Conservation (phyloP, 2,329 filamentous ascomycete species). For the Arachnomyces sp. region DNA sequence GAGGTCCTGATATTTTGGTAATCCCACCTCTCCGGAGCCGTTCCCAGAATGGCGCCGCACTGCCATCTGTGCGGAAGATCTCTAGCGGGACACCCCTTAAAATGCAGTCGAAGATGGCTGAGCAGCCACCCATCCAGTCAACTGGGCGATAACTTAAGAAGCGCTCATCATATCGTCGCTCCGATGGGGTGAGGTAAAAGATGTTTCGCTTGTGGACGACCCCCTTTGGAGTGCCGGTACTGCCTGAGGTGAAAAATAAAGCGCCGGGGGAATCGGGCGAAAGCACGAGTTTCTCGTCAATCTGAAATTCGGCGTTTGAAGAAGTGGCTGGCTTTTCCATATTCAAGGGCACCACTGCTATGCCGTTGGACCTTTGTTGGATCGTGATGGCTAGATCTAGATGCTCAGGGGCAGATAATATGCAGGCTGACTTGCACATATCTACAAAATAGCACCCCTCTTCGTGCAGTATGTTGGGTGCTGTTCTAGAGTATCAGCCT, state of each 20-base stretch:
- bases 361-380: slow-evolving; percentile 25
- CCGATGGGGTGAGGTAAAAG: slow-evolving; percentile 5
- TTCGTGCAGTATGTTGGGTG: slow-evolving; percentile 33
- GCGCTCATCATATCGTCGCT: not conserved
- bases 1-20: slow-evolving; percentile 9
- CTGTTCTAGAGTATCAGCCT: slow-evolving; percentile 5
- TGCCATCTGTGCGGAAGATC: slow-evolving; percentile 9
- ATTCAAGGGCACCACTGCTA: slow-evolving; percentile 2
- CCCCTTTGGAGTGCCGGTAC: slow-evolving; percentile 40
- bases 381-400: slow-evolving; percentile 22
- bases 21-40: slow-evolving; percentile 8
- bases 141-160: slow-evolving; percentile 8
- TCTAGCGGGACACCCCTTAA: slow-evolving; percentile 11
- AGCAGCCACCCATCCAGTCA: slow-evolving; percentile 9
- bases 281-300: slow-evolving; percentile 1
- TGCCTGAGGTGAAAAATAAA: slow-evolving; percentile 43
- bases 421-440: slow-evolving; percentile 31
- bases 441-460: slow-evolving; percentile 40
- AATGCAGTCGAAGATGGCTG: slow-evolving; percentile 11
- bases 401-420: slow-evolving; percentile 31
- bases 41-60: slow-evolving; percentile 10
- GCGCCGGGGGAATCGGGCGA: slow-evolving; percentile 14
- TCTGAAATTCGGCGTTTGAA: slow-evolving; percentile 3
- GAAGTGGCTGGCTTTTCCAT: slow-evolving; percentile 1
- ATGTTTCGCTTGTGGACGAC: slow-evolving; percentile 23